Evolutionary conservation across 768 basidiomycete species (phyloP).

Genomic region (Amanita exitialis): DNA sequence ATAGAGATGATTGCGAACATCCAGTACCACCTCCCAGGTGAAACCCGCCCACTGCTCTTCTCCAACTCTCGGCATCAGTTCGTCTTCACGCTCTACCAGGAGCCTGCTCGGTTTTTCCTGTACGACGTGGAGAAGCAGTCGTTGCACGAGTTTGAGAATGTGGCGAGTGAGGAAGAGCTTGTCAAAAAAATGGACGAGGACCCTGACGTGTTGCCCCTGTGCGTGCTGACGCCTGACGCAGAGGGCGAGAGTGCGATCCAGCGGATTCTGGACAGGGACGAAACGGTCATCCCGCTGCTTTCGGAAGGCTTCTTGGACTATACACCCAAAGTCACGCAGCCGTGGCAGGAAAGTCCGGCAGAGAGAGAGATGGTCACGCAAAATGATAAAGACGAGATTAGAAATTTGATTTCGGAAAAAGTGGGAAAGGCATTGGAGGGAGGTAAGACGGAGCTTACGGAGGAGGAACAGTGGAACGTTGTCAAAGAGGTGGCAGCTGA

Average conservation of each 20-base stretch:
- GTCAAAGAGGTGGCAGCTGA: neutral
- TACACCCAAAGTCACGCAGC: conserved; percentile 15
- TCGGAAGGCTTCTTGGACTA: conserved; percentile 20
- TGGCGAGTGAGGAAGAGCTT: conserved; percentile 10
- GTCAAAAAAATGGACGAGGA: conserved; percentile 10
- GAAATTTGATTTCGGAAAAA: neutral
- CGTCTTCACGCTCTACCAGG: conserved; percentile 15
- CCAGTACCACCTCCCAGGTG: conserved; percentile 18
- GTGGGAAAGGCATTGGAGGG: neutral
- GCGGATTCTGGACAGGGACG: conserved; percentile 20
- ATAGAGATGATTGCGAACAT: conserved; percentile 26
- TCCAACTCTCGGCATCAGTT: conserved; percentile 12
- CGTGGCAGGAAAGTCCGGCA: neutral
- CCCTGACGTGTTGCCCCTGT: conserved; percentile 5
- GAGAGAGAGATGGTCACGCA: neutral
- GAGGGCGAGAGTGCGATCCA: conserved; percentile 19
- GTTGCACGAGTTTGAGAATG: conserved; percentile 10
- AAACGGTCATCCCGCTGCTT: conserved; percentile 20
- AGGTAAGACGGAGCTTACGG: neutral
- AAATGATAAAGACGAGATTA: neutral
- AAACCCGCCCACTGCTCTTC: conserved; percentile 23
- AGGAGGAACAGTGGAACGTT: neutral
- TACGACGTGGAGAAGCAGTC: conserved; percentile 5
- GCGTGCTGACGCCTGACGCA: conserved; percentile 12
- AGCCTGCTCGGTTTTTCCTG: conserved; percentile 12